Percentiles rank a stretch among this genome's conserved stretches.
Evolutionary conservation across 1,139 yeast genomes (phyloP).

Genomic region (Zygosaccharomyces pseudobailii): DNA sequence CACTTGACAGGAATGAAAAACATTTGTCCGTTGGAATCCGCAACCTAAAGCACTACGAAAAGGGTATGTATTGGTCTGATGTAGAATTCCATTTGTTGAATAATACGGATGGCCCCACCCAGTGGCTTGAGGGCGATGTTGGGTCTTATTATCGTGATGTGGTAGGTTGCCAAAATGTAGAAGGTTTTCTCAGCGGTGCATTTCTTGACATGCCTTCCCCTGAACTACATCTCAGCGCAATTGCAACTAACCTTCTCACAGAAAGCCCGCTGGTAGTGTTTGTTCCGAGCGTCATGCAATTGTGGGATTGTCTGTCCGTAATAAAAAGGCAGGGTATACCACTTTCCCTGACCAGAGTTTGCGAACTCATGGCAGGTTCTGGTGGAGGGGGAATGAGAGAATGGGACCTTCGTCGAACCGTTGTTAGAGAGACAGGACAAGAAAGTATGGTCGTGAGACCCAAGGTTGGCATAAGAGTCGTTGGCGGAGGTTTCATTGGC

Average conservation of each 20-base stretch:
- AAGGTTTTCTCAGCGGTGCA: slow-evolving; percentile 38
- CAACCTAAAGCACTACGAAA: slow-evolving; percentile 30
- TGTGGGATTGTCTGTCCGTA: slow-evolving; percentile 36
- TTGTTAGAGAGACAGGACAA: slow-evolving; percentile 38
- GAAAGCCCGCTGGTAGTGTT: slow-evolving; percentile 39
- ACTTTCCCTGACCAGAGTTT: slow-evolving; percentile 35
- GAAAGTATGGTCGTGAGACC: slow-evolving; percentile 44
- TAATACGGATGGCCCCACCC: slow-evolving; percentile 36
- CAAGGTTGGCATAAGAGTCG: slow-evolving; percentile 42
- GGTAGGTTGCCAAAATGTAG: slow-evolving; percentile 6
- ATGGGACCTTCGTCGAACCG: slow-evolving; percentile 39
- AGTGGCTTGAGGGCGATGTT: slow-evolving; percentile 35
- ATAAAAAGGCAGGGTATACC: slow-evolving; percentile 31
- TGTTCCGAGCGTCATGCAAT: slow-evolving; percentile 45
- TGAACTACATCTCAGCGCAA: slow-evolving; percentile 31
- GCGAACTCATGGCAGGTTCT: slow-evolving; percentile 41
- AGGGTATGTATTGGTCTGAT: slow-evolving; percentile 40
- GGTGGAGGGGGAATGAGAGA: slow-evolving; percentile 43
- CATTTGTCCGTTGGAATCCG: slow-evolving; percentile 40
- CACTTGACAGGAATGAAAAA: slow-evolving; percentile 37
- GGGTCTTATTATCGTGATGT: slow-evolving; percentile 20
- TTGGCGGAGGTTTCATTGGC: slow-evolving; percentile 45
- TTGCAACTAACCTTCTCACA: slow-evolving; percentile 35
- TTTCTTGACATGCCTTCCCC: slow-evolving; percentile 45
- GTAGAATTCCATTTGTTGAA: slow-evolving; percentile 40